Evolutionary conservation across 2,329 filamentous ascomycete species (phyloP).

Genomic region (Neofusicoccum cordaticola): DNA sequence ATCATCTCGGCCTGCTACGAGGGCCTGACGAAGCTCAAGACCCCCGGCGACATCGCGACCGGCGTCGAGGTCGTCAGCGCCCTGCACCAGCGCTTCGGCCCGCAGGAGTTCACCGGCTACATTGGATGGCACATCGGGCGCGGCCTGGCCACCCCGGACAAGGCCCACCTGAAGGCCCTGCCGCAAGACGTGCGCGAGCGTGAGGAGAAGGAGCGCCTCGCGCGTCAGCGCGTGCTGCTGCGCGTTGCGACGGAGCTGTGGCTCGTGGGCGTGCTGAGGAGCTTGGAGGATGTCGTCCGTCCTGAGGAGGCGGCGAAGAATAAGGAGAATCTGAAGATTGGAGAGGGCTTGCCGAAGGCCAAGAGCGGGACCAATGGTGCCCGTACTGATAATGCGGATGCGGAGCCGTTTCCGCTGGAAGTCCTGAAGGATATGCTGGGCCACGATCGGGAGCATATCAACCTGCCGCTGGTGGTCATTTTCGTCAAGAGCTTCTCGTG

Average conservation of each 20-base stretch:
- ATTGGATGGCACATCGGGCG: conserved; percentile 90
- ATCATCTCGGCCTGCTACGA: conserved; percentile 96
- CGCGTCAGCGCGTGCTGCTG: conserved; percentile 79
- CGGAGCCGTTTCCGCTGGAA: conserved; percentile 92
- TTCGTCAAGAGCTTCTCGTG: conserved; percentile 96
- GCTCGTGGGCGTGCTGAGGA: conserved; percentile 85
- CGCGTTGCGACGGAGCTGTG: conserved; percentile 93
- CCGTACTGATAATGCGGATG: conserved; percentile 60
- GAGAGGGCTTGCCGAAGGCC: conserved; percentile 60
- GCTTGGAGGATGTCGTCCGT: conserved; percentile 66
- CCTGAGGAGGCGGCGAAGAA: conserved; percentile 62
- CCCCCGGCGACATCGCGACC: conserved; percentile 84
- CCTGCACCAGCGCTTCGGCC: conserved; percentile 92
- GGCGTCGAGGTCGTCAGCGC: conserved; percentile 91
- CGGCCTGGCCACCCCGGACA: conserved; percentile 87
- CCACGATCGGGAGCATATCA: conserved; percentile 87
- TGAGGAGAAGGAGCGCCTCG: conserved; percentile 90
- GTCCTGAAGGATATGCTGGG: conserved; percentile 96
- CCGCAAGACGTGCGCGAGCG: conserved; percentile 81
- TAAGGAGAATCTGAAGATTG: conserved; percentile 55
- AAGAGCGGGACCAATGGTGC: conserved; percentile 56
- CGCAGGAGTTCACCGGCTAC: conserved; percentile 83
- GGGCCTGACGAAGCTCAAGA: conserved; percentile 86
- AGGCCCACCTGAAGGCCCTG: conserved; percentile 74
- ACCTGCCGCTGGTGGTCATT: conserved; percentile 84